Conservation (phyloP, 1,284 basidiomycete genomes). For the Microbotryum silenes-acaulis region DNA sequence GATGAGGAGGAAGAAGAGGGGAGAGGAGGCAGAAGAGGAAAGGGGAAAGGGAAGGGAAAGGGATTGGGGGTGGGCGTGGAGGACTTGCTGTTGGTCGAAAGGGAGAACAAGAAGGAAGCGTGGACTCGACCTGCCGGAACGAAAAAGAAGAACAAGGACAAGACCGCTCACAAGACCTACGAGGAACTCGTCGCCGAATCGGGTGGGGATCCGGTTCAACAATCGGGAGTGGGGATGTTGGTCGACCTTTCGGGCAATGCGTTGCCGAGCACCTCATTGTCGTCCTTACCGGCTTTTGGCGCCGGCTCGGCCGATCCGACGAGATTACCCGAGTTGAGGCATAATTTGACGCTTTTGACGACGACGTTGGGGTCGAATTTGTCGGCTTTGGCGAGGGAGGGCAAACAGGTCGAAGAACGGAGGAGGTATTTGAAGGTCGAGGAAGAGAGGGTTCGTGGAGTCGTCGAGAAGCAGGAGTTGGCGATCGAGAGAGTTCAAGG, state of each 20-base stretch:
- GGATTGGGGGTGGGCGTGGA: constrained; percentile 49
- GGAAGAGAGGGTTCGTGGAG: constrained; percentile 57
- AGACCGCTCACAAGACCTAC: constrained; percentile 80
- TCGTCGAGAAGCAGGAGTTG: constrained; percentile 46
- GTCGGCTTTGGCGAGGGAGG: constrained; percentile 80
- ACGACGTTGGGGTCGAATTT: constrained; percentile 74
- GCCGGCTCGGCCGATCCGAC: constrained; percentile 58
- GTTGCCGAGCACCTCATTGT: constrained; percentile 22
- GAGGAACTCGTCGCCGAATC: constrained; percentile 86
- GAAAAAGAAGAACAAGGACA: constrained; percentile 51
- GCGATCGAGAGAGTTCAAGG: constrained; percentile 22
- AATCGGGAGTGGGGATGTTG: constrained; percentile 61
- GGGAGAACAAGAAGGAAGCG: constrained; percentile 55
- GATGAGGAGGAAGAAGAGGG: not conserved
- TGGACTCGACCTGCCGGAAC: constrained; percentile 50
- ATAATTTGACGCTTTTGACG: constrained; percentile 81
- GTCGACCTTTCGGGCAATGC: constrained; percentile 90
- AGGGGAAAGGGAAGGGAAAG: constrained; percentile 37
- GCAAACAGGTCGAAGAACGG: constrained; percentile 67
- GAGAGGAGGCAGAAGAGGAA: not conserved
- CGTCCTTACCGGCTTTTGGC: constrained; percentile 20
- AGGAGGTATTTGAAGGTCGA: constrained; percentile 68
- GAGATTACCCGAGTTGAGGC: constrained; percentile 86
- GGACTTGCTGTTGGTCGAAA: constrained; percentile 35
- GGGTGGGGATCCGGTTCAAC: constrained; percentile 40